Evolutionary conservation across 75 land plant species (phyloP), one percentile per base, ranked within the genome.

Genomic region (Pinus taeda): DNA sequence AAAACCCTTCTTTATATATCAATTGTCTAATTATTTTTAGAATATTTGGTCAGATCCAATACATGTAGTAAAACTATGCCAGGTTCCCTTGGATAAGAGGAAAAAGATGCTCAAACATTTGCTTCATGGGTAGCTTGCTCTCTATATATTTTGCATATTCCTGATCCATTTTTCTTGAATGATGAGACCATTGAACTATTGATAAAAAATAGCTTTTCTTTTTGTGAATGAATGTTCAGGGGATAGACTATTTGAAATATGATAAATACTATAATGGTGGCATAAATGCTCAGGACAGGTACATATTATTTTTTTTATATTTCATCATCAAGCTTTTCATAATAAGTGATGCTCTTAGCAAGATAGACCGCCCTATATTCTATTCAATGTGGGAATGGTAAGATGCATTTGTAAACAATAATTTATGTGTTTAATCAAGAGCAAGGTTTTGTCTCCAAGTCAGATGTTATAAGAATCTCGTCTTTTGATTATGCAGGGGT

Each of bases 171-270:
- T 18, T 20, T 36, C 21, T 15, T 18, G 18, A n/a, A 42, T 20
- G 30, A 14, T 78, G 4, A 18, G 3, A 3, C 9, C n/a, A 20
- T 18, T 78, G 24, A 8, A n/a, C 2, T 62, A 45, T 15, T 63
- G 15, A 78, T 24, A 29, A 37, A 8, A 17, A 13, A 30, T 6
- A 37, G 39, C 22, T 26, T n/a, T n/a, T n/a, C n/a, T 9, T 39
- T 59, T 75, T 15, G 57, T 39, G 57, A 36, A 58, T 58, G 60
- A 15, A 9, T 17, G 15, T 84, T 26, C 80, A 95, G 95, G 98
- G 91, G 7, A 73, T 95, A 60, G 92, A 95, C 74, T 95, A 93
- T 80, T 77, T 95, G 74, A 95, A 93, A 78, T 95, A 95, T 83
- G 93, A 88, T 63, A 89, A 88, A 70, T 95, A 93, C 76, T 59